These are phyloP conservation scores for Diutina catenulata DNA, from an alignment of 1,139 yeast genomes.

Conservation along the genomic window DNA sequence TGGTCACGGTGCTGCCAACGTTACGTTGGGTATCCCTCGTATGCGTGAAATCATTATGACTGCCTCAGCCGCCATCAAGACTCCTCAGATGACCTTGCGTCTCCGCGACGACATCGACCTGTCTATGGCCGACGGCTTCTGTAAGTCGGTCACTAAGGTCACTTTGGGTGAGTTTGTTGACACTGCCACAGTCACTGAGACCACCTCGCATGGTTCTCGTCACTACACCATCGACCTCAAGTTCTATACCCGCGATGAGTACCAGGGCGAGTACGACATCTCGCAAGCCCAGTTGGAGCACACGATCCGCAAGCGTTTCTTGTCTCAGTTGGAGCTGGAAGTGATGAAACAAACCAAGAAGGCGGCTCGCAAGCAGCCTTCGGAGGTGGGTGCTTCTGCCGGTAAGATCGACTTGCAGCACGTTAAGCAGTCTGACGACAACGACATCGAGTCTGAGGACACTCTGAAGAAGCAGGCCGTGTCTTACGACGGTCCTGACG, in stretches of 20 bases:
- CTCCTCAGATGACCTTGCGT: constrained; percentile 97
- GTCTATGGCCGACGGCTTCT: constrained; percentile 83
- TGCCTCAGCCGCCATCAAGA: constrained; percentile 86
- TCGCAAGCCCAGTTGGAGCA: constrained; percentile 67
- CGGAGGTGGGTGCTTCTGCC: constrained; percentile 22
- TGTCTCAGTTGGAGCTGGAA: constrained; percentile 56
- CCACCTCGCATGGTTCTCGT: constrained; percentile 55
- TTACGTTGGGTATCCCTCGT: constrained; percentile 98
- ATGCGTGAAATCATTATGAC: constrained; percentile 99
- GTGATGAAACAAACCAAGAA: constrained; percentile 74
- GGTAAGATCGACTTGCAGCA: constrained; percentile 11
- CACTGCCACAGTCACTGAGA: constrained; percentile 76
- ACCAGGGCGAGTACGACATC: constrained; percentile 81
- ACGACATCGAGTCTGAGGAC: constrained; percentile 57
- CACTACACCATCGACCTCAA: constrained; percentile 63
- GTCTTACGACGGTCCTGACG: constrained; percentile 91
- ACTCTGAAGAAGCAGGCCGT: constrained; percentile 69
- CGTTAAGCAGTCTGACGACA: constrained; percentile 13
- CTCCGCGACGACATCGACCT: constrained; percentile 68
- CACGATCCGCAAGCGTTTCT: constrained; percentile 54
- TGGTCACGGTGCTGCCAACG: constrained; percentile 99
- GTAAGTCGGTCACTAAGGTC: constrained; percentile 81
- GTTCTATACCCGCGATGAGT: constrained; percentile 70
- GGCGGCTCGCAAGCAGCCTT: constrained; percentile 49
- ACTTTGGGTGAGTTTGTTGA: constrained; percentile 83